Base-by-base conservation (phyloP, 139 green algal species). In the Chlorella sp. region DNA sequence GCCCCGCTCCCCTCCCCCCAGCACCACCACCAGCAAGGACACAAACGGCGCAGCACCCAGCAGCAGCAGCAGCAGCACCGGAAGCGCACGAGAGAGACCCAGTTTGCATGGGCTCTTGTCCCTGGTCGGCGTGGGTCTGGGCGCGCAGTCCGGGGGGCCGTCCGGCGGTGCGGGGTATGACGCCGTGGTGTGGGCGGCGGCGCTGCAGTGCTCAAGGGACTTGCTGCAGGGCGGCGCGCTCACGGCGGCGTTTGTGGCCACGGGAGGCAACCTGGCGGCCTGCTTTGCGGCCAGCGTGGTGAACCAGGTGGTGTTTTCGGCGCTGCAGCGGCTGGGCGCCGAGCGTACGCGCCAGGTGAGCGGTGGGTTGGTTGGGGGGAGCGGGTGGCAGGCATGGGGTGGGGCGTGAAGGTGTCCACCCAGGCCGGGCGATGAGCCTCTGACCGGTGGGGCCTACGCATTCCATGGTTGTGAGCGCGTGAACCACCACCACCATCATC, bases 211-310 rank as follows among this genome's bases (percentile, higher is more conserved):
- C 10, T 10, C 42, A 10, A 55, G 42, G 42, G 42, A 55, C 17
- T 17, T 55, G 42, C 42, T 55, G 42, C 42, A 55, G 17, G 42
- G 42, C 42, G 17, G 42, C 17, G 17, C 42, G 17, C 42, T 55
- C 42, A 55, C 10, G 10, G 10, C 17, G 42, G 17, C 71, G 26
- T 81, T 80, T 42, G 59, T 81, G 14, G 35, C 55, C 4, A 50
- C 36, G 1, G 70, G 65, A 14, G 70, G 71, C 66, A 78, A 76
- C 66, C 66, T 77, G 31, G 76, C 71, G 5, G 67, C 71, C 22
- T 63, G 42, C 10, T 80, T 74, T 65, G 72, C 87, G 23, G 88
- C 88, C 62, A 75, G 74, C 2, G 49, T 90, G 35, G 72, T 77
- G 31, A 80, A 80, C 74, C 74, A 80, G 69, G 51, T 80, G 17